Evolutionary conservation across 495 filamentous ascomycete genomes (phyloP), one percentile per base, ranked within the genome.

Genomic region (Hypoxylon trugodes): DNA sequence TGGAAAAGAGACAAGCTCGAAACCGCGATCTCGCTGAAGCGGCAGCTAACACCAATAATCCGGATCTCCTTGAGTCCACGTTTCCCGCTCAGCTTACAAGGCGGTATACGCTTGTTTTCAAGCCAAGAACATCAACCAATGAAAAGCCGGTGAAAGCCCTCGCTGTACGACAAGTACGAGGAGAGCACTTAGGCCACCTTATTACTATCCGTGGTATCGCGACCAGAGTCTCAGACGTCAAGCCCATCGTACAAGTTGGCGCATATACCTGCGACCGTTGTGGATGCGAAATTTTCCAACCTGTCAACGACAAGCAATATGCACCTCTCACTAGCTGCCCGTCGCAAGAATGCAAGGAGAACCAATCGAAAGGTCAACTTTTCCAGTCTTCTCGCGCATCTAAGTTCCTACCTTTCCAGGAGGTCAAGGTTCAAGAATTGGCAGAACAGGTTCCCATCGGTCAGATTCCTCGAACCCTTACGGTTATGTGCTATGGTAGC

Each of bases 371-470:
- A 73, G 95, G 95, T 25, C 92, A 97, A 70, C 83, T 98, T 30
- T 92, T 95, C 75, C 87, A 93, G 35, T 96, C 93, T 0, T 96
- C 94, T 1, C 85, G 95, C 60, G 95, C 96, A 0, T 97, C 93
- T 25, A 98, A 98, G 72, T 98, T 97, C 72, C 76, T 96, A 68
- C 92, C 95, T 3, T 98, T 98, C 84, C 95, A 98, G 75, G 95
- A 98, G 76, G 88, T 98, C 70, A 97, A 97, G 79, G 91, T 98
- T 65, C 96, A 98, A 78, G 95, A 98, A 75, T 90, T 98, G 84
- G 93, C 95, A 22, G 95, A 98, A 66, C 95, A 98, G 72, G 95
- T 98, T 1, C 95, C 95, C 6, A 94, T 98, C 58, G 95, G 95
- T 22, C 95, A 98, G 72, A 98, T 98, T 59, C 95, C 95, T 16